phyloP scores from a whole-genome alignment of 805 yeast genomes.

The Saccharomycopsis capsularis region DNA sequence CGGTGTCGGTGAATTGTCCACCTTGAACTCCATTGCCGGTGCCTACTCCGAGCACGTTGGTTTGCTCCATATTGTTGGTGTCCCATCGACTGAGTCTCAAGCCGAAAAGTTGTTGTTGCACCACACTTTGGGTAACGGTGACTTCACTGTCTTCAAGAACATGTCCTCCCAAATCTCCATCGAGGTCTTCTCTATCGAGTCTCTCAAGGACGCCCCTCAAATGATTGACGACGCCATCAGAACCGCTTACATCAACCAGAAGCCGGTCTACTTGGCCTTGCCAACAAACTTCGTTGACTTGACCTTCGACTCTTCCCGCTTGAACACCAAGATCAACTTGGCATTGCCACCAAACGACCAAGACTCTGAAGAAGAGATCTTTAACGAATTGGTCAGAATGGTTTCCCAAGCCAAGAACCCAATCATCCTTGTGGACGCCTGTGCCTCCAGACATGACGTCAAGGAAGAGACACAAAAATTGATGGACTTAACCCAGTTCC shows the following conservation, averaged over 20 bases:
- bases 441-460: slow-evolving; percentile 73
- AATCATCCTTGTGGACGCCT: slow-evolving; percentile 75
- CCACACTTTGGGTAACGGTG: slow-evolving; percentile 81
- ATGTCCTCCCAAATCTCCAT: slow-evolving; percentile 71
- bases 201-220: slow-evolving; percentile 56
- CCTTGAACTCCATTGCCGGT: slow-evolving; percentile 83
- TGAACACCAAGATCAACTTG: slow-evolving; percentile 59
- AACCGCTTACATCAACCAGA: slow-evolving; percentile 61
- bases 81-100: slow-evolving; percentile 70
- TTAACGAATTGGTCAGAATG: slow-evolving; percentile 44
- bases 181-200: slow-evolving; percentile 58
- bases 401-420: slow-evolving; percentile 60
- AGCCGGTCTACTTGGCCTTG: slow-evolving; percentile 77
- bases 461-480: slow-evolving; percentile 55
- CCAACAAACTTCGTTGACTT: slow-evolving; percentile 77
- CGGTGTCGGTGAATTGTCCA: slow-evolving; percentile 86
- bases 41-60: slow-evolving; percentile 88
- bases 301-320: slow-evolving; percentile 44
- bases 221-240: slow-evolving; percentile 70
- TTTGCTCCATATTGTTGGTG: slow-evolving; percentile 77
- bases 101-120: slow-evolving; percentile 67
- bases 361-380: slow-evolving; percentile 58
- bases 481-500: slow-evolving; percentile 65
- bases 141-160: slow-evolving; percentile 68
- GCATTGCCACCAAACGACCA: slow-evolving; percentile 49